Conservation (phyloP, 2,329 filamentous ascomycete species). For the Talaromyces marneffei region DNA sequence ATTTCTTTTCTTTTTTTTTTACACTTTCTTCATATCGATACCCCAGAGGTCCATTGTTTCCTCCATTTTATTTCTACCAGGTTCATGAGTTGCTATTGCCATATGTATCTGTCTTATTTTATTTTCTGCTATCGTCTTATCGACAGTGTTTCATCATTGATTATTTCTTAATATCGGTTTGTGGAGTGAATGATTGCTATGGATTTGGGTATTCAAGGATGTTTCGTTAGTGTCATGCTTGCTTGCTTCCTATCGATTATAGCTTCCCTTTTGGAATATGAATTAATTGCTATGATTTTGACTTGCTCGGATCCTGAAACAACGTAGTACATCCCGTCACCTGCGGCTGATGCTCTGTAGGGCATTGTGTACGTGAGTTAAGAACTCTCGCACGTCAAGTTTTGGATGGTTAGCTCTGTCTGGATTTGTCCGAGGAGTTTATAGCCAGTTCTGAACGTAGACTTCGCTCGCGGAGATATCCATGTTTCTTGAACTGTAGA, state of each 20-base stretch:
- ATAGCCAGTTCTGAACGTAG: no score
- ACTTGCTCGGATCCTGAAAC: background rate
- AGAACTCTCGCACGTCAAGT: no score
- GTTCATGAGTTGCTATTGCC: conserved; percentile 1
- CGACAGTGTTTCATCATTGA: background rate
- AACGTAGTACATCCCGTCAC: background rate
- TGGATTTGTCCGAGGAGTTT: no score
- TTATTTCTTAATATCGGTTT: background rate
- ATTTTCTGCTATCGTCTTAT: background rate
- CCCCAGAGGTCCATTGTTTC: conserved; percentile 8
- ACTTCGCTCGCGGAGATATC: no score
- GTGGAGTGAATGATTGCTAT: background rate
- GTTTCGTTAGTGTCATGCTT: background rate
- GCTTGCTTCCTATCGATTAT: background rate
- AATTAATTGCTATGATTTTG: background rate
- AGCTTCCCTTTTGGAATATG: background rate
- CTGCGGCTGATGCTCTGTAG: no score
- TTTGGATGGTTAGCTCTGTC: no score
- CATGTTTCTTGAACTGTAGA: no score
- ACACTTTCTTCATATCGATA: conserved; percentile 3
- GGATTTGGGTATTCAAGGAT: background rate
- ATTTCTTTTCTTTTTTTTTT: background rate
- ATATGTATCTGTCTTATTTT: background rate
- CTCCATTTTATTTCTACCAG: conserved; percentile 1
- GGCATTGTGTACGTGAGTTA: no score